Evolutionary conservation across 805 yeast species (phyloP).

Genomic region (Scheffersomyces amazonensis): DNA sequence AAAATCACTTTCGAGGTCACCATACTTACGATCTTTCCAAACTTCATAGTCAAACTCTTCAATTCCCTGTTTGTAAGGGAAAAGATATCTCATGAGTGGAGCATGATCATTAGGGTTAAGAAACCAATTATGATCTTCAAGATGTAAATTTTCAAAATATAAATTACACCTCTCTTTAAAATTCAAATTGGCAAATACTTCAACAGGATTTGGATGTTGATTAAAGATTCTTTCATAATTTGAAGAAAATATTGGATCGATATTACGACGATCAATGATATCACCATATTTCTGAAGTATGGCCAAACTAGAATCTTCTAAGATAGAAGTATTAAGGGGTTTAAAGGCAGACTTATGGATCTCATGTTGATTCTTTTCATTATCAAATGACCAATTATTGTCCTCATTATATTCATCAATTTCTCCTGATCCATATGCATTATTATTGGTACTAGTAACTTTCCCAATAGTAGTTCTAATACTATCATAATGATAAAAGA

Average conservation of each 20-base stretch:
- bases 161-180: constrained; percentile 39
- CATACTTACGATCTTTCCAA: constrained; percentile 19
- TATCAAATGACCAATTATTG: constrained; percentile 1
- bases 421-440: neutral
- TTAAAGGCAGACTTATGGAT: neutral
- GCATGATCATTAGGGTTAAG: constrained; percentile 29
- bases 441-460: too few species aligned
- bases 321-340: neutral
- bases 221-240: constrained; percentile 19
- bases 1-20: constrained; percentile 25
- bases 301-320: too few species aligned
- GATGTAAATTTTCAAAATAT: constrained; percentile 44
- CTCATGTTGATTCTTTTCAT: neutral
- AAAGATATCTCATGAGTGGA: constrained; percentile 21
- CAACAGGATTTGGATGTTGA: constrained; percentile 12
- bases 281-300: neutral
- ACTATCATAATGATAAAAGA: too few species aligned
- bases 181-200: constrained; percentile 17
- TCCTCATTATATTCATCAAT: neutral
- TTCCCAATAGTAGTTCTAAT: too few species aligned
- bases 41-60: constrained; percentile 28
- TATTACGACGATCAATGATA: constrained; percentile 14
- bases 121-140: constrained; percentile 44
- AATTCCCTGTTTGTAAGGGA: constrained; percentile 24
- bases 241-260: constrained; percentile 19